phyloP scores from a whole-genome alignment of 2,329 filamentous ascomycete genomes.

The Xylaria sp. region DNA sequence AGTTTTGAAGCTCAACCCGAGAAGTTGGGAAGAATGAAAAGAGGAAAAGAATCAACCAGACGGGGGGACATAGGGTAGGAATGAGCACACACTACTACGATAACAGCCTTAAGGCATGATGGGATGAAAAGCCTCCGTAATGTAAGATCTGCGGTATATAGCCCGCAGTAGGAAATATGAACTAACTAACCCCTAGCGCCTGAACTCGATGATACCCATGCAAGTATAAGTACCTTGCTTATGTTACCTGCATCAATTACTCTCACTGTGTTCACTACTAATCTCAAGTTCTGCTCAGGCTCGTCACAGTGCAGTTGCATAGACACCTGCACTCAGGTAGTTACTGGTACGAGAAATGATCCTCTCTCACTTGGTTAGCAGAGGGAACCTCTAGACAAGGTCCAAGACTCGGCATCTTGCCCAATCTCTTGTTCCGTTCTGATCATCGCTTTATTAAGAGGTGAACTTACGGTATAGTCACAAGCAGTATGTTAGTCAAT shows the following conservation, averaged over 20 bases:
- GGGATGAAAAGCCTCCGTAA: constrained; percentile 35
- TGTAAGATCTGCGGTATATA: constrained; percentile 32
- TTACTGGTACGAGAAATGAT: background rate
- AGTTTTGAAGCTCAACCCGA: constrained; percentile 13
- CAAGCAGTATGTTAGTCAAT: constrained; percentile 5
- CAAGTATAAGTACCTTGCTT: background rate
- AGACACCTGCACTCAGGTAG: background rate
- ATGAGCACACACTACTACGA: background rate
- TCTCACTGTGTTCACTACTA: constrained; percentile 30
- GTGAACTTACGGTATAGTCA: background rate
- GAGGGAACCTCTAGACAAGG: background rate
- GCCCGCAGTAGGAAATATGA: constrained; percentile 24
- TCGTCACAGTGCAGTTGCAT: constrained; percentile 25
- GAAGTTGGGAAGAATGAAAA: background rate
- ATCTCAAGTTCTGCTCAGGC: too few relatives aligned
- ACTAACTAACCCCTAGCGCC: constrained; percentile 19
- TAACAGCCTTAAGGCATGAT: constrained; percentile 19
- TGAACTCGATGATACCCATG: constrained; percentile 11
- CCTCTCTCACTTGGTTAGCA: background rate
- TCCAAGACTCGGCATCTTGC: constrained; percentile 25
- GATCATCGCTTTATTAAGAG: constrained; percentile 27
- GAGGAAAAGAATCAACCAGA: background rate
- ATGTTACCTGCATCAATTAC: background rate
- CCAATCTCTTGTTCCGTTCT: constrained; percentile 21
- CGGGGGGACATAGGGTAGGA: background rate